Percentiles rank a stretch among this genome's conserved stretches.
Conservation (phyloP, 176 grass and related monocot genomes). For the Lolium multiflorum region DNA sequence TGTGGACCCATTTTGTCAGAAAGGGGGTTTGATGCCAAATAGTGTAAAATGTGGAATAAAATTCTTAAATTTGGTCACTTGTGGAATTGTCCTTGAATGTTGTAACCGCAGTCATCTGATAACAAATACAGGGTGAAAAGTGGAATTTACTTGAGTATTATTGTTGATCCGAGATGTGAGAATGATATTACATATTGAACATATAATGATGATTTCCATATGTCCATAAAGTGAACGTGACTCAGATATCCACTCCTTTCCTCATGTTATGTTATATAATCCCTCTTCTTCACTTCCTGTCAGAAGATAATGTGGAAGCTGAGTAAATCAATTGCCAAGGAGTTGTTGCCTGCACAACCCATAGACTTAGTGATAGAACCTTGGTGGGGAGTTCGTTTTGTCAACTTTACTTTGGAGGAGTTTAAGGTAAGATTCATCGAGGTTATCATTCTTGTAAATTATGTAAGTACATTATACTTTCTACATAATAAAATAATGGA, state of each 20-base stretch:
- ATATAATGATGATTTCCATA: background rate
- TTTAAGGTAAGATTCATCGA: constrained; percentile 80
- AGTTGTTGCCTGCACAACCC: constrained; percentile 77
- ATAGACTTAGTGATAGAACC: constrained; percentile 77
- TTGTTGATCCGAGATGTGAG: constrained; percentile 9
- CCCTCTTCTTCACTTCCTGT: constrained; percentile 26
- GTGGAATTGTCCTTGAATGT: background rate
- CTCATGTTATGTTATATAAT: constrained; percentile 25
- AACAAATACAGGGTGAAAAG: background rate
- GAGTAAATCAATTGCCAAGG: constrained; percentile 98
- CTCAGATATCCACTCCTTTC: background rate
- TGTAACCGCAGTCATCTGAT: background rate
- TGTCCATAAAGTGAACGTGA: background rate
- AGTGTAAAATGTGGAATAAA: background rate
- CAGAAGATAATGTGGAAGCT: constrained; percentile 99
- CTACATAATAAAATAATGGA: background rate
- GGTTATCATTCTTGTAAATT: background rate
- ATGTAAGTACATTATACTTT: constrained; percentile 7
- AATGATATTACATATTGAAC: background rate
- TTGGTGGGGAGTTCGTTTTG: constrained; percentile 97
- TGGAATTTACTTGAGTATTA: background rate
- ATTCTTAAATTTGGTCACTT: background rate
- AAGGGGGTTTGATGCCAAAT: background rate
- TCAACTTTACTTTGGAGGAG: constrained; percentile 97
- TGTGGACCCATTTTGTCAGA: too few species aligned